Conservation (phyloP, 345 rosid species). For the Sisymbrium altissimum region DNA sequence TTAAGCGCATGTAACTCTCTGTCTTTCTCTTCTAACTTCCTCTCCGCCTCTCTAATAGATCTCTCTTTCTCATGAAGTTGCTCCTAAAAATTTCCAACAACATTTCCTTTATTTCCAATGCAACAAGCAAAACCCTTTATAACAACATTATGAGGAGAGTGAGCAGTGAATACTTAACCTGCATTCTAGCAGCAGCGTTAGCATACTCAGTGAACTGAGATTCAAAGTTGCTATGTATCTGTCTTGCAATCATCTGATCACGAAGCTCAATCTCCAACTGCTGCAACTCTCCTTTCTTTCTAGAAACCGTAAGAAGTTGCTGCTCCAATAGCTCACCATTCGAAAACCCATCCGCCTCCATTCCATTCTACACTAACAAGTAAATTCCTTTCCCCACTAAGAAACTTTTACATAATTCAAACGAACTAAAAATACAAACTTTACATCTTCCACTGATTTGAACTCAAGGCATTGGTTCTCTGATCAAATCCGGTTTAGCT, state of each 20-base stretch:
- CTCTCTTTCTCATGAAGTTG: conserved; percentile 67
- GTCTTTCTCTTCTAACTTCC: conserved; percentile 80
- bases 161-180: conserved; percentile 40
- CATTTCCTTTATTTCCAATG: conserved; percentile 2
- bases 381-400: background rate
- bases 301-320: conserved; percentile 47
- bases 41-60: conserved; percentile 60
- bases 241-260: conserved; percentile 63
- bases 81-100: conserved; percentile 51
- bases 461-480: no score
- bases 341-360: conserved; percentile 45
- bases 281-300: conserved; percentile 71
- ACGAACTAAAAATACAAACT: background rate
- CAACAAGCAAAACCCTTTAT: background rate
- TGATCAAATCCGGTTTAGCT: no score
- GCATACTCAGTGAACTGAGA: conserved; percentile 61
- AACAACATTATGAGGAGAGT: background rate
- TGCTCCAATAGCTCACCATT: conserved; percentile 61
- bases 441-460: background rate
- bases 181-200: conserved; percentile 53
- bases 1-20: conserved; percentile 82
- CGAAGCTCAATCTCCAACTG: conserved; percentile 71
- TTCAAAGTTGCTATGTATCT: conserved; percentile 57
- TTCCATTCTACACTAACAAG: conserved; percentile 53
- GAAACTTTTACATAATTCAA: background rate